phyloP scores from a whole-genome alignment of 2,329 filamentous ascomycete genomes.

The Aspergillus ustus region DNA sequence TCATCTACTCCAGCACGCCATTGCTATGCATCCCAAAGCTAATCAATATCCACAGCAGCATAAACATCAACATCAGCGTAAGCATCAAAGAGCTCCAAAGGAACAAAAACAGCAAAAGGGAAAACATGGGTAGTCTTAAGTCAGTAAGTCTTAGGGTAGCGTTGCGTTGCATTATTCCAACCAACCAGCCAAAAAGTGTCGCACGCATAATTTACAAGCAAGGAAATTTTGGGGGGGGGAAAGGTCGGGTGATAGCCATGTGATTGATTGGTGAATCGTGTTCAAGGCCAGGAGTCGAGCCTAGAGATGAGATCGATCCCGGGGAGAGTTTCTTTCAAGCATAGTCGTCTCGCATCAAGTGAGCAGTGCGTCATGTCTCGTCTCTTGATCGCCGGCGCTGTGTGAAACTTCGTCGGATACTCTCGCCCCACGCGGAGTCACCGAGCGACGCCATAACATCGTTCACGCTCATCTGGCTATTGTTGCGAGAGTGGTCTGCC shows the following conservation, averaged over 20 bases:
- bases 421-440: conserved; percentile 91
- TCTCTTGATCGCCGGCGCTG: conserved; percentile 53
- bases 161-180: not conserved
- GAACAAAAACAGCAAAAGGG: not conserved
- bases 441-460: conserved; percentile 85
- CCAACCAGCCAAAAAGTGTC: conserved; percentile 35
- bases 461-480: conserved; percentile 72
- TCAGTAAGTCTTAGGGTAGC: not conserved
- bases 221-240: not conserved
- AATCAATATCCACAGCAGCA: conserved; percentile 4
- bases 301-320: conserved; percentile 6
- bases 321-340: conserved; percentile 10
- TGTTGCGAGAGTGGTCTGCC: conserved; percentile 59
- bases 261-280: conserved; percentile 6
- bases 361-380: conserved; percentile 19
- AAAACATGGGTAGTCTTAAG: not conserved
- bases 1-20: conserved; percentile 14
- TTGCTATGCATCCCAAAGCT: conserved; percentile 24
- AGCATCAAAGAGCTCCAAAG: not conserved
- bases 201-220: conserved; percentile 35
- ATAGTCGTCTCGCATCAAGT: conserved; percentile 21
- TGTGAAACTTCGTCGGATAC: conserved; percentile 86
- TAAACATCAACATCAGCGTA: not conserved
- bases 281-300: not conserved
- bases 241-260: conserved; percentile 4